Evolutionary conservation across 176 grass and related monocot genomes (phyloP), one percentile per base, ranked within the genome.

Genomic region (Zoysia japonica): DNA sequence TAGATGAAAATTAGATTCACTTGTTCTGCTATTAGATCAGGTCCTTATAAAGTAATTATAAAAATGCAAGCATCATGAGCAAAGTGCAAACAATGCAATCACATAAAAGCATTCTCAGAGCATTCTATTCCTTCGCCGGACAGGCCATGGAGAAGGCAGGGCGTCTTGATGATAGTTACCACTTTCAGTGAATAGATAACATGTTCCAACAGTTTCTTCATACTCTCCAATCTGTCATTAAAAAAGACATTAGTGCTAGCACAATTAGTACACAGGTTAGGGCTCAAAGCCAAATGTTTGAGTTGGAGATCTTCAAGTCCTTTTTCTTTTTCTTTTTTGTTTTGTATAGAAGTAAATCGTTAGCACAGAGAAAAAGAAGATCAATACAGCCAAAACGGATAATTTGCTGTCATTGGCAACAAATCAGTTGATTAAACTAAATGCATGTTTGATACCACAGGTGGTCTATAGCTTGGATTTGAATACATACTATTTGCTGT

Each of bases 201-300:
- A 91, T 57, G 92, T 95, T 40, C 92, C 88, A 47, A 99, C 63
- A 11, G 92, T 95, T 71, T 99, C 92, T 82, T 95, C 86, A 0
- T 99, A 95, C 71, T 95, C 92, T 71, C 96, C 92, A 57, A 91
- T 77, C 90, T 95, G 83, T 85, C 67, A 81, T 41, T 56, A 88
- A 61, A 80, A 49, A 79, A 88, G 0, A 9, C 39, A 54, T 61
- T 51, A 82, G 50, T 10, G 59, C 0, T 38, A 28, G 28, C 28
- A 28, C 28, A 28, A 28, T 28, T 28, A 28, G 28, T 0, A 28
- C 28, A 28, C 28, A 28, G 28, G 28, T 28, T 28, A 28, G 28
- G 28, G 28, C 28, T 28, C 28, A 28, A 28, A 28, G 28, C 28
- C 28, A 28, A 28, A 28, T 28, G 28, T 28, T 28, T 28, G 28